phyloP scores from a whole-genome alignment of 1,284 basidiomycete species.

The Marasmius tenuissimus region DNA sequence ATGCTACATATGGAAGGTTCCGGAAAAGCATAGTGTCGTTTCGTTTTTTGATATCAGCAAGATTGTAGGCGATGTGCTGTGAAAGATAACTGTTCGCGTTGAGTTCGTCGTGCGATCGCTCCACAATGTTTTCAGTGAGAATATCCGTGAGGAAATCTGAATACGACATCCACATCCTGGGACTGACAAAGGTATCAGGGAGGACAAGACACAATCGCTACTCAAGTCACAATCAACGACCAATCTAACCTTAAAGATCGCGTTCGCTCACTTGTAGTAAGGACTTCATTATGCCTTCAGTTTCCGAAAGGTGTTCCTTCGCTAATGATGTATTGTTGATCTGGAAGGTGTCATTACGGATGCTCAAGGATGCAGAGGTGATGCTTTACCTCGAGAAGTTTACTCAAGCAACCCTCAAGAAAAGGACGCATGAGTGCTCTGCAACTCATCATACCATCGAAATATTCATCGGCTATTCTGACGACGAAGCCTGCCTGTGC shows the following conservation, averaged over 20 bases:
- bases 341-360: not conserved
- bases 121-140: conserved; percentile 38
- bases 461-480: conserved; percentile 77
- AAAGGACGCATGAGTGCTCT: conserved; percentile 67
- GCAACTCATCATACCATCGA: conserved; percentile 69
- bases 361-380: not conserved
- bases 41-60: conserved; percentile 60
- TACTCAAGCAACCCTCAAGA: conserved; percentile 63
- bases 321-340: conserved; percentile 56
- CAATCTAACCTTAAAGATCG: not conserved
- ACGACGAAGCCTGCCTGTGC: conserved; percentile 85
- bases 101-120: conserved; percentile 31
- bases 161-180: conserved; percentile 62
- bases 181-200: conserved; percentile 75
- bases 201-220: conserved; percentile 65
- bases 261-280: conserved; percentile 54
- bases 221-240: not conserved
- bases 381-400: conserved; percentile 64
- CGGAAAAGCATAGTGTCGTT: conserved; percentile 80
- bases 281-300: conserved; percentile 54
- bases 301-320: conserved; percentile 52
- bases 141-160: conserved; percentile 45
- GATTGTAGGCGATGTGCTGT: conserved; percentile 44
- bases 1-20: conserved; percentile 58
- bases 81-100: conserved; percentile 42